Percentiles rank a stretch among this genome's conserved stretches.
These are phyloP conservation scores for Anisodus tanguticus DNA, from an alignment of 257 asterid genomes.

Conservation along the genomic window DNA sequence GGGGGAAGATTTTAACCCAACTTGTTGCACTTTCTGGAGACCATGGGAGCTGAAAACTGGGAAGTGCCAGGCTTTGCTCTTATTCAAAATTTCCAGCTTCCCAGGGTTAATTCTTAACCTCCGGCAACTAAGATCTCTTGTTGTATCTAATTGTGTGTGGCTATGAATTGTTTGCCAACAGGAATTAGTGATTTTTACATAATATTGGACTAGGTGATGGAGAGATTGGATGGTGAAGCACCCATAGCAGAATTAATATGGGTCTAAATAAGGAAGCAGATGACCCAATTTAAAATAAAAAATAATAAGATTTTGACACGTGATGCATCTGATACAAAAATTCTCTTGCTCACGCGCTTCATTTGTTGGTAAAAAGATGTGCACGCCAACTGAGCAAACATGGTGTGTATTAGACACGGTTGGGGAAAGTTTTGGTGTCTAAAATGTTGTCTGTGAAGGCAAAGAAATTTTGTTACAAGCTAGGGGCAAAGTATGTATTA, in stretches of 20 bases:
- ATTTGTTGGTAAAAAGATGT: conserved; percentile 1
- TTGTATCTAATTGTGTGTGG: not conserved
- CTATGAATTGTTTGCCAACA: not conserved
- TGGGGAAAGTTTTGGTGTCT: not conserved
- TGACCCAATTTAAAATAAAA: not conserved
- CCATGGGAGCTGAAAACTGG: not conserved
- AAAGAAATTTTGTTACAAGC: not conserved
- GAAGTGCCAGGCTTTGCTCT: not conserved
- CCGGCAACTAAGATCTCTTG: not conserved
- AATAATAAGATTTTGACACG: not conserved
- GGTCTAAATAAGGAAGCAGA: not conserved
- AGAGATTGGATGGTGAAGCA: not conserved
- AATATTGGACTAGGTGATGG: not conserved
- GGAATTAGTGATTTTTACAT: not conserved
- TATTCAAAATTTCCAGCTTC: not conserved
- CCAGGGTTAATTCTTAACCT: not conserved
- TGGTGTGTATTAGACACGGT: not conserved
- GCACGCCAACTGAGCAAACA: not conserved
- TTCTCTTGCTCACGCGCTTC: not conserved
- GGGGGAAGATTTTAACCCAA: not conserved
- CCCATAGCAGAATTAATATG: not conserved
- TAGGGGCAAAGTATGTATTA: not conserved
- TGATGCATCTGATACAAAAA: not conserved
- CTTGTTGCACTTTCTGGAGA: not conserved
- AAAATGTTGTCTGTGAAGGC: not conserved